A percentile compares a stretch with the other conserved stretches of the same genome.
These are phyloP conservation scores for Cephalotrichum gorgonifer DNA, from an alignment of 2,329 filamentous ascomycete genomes.

Conservation along the genomic window DNA sequence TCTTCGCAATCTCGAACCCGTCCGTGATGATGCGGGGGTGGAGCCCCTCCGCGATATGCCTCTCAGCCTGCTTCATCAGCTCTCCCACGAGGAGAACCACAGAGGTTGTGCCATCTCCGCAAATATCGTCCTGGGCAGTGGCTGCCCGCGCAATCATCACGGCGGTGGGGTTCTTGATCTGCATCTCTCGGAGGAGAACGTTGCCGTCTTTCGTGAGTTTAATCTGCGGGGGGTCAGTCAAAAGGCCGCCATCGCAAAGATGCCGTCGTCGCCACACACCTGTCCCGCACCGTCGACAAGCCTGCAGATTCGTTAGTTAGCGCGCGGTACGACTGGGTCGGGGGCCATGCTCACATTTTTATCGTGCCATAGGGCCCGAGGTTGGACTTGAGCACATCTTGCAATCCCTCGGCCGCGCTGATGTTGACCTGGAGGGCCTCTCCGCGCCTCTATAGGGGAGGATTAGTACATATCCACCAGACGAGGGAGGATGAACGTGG, in stretches of 20 bases:
- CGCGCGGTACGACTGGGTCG: background rate
- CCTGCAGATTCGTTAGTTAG: slow-evolving; percentile 29
- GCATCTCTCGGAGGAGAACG: slow-evolving; percentile 67
- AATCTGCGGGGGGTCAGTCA: slow-evolving; percentile 48
- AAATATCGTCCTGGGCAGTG: slow-evolving; percentile 97
- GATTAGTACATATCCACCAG: background rate
- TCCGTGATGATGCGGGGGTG: slow-evolving; percentile 96
- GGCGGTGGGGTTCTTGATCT: slow-evolving; percentile 97
- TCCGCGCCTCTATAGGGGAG: slow-evolving; percentile 67
- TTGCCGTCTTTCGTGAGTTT: slow-evolving; percentile 99
- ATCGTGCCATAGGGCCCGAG: slow-evolving; percentile 87
- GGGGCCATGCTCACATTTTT: slow-evolving; percentile 62
- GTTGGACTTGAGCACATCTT: slow-evolving; percentile 94
- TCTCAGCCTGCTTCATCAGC: slow-evolving; percentile 92
- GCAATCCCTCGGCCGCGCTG: slow-evolving; percentile 82
- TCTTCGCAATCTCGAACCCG: slow-evolving; percentile 94
- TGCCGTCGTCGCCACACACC: slow-evolving; percentile 29
- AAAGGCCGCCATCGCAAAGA: slow-evolving; percentile 3
- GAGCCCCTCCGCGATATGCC: slow-evolving; percentile 92
- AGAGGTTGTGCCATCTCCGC: slow-evolving; percentile 93
- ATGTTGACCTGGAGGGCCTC: slow-evolving; percentile 98
- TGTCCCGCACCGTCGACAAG: slow-evolving; percentile 60
- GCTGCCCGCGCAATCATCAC: slow-evolving; percentile 77
- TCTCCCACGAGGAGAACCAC: slow-evolving; percentile 93
- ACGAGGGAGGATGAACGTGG: slow-evolving; percentile 9